phyloP scores from a whole-genome alignment of 371 early-diverging fungal genomes.

The Mucor mucedo region DNA sequence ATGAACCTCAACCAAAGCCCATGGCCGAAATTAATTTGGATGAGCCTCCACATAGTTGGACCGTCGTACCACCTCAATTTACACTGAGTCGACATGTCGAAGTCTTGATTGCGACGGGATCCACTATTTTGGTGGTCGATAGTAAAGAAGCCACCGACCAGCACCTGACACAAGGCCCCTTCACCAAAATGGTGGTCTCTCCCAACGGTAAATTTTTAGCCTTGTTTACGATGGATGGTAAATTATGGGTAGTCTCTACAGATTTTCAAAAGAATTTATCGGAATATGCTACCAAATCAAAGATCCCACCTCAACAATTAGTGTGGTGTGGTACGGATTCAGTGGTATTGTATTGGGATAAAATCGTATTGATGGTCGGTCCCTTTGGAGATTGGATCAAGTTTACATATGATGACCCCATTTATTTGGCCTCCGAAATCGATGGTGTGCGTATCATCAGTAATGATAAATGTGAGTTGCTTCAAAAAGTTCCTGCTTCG shows the following conservation, averaged over 20 bases:
- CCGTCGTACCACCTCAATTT: slow-evolving; percentile 86
- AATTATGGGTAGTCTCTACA: slow-evolving; percentile 92
- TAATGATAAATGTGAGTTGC: slow-evolving; percentile 79
- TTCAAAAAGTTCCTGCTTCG: slow-evolving; percentile 86
- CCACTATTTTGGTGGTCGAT: slow-evolving; percentile 85
- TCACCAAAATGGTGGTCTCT: slow-evolving; percentile 84
- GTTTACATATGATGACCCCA: slow-evolving; percentile 79
- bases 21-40: slow-evolving; percentile 80
- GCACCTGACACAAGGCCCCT: slow-evolving; percentile 90
- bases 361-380: slow-evolving; percentile 86
- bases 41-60: slow-evolving; percentile 84
- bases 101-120: slow-evolving; percentile 79
- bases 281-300: slow-evolving; percentile 77
- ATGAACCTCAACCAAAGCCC: slow-evolving; percentile 81
- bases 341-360: slow-evolving; percentile 85
- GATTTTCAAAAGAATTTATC: slow-evolving; percentile 94
- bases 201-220: slow-evolving; percentile 94
- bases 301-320: slow-evolving; percentile 75
- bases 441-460: slow-evolving; percentile 94
- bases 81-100: slow-evolving; percentile 90
- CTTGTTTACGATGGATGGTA: slow-evolving; percentile 79
- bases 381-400: slow-evolving; percentile 93
- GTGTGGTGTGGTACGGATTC: slow-evolving; percentile 98
- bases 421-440: slow-evolving; percentile 84
- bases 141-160: slow-evolving; percentile 84